Conservation (phyloP, 257 asterid genomes). For the Nicotiana benthamiana region DNA sequence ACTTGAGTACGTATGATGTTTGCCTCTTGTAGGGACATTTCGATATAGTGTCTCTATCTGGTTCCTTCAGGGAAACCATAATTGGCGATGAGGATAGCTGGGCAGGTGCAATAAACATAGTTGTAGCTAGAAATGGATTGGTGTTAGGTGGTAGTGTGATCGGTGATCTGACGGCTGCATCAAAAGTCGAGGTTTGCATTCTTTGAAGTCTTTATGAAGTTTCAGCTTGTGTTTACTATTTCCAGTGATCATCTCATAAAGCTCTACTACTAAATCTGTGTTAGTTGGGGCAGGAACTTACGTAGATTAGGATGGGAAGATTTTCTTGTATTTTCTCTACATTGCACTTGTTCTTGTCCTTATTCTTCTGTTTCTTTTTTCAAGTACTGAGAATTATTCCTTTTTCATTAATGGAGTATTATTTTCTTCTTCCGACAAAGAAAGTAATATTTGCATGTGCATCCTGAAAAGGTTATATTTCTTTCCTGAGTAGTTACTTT, state of each 20-base stretch:
- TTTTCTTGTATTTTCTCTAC: background rate
- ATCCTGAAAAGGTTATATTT: background rate
- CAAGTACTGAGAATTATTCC: background rate
- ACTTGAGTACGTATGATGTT: background rate
- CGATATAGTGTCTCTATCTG: conserved; percentile 15
- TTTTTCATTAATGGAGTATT: background rate
- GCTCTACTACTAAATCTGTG: too few relatives aligned
- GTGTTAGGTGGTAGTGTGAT: conserved; percentile 10
- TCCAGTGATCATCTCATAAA: too few relatives aligned
- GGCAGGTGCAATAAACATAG: conserved; percentile 7
- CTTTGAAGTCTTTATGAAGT: too few relatives aligned
- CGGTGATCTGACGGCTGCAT: conserved; percentile 10
- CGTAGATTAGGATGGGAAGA: background rate
- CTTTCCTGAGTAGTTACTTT: too few relatives aligned
- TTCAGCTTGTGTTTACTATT: too few relatives aligned
- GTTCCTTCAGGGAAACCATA: conserved; percentile 8
- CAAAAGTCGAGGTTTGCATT: conserved; percentile 11
- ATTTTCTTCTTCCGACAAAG: background rate
- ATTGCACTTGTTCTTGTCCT: background rate
- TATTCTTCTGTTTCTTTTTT: background rate
- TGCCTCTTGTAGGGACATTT: conserved; percentile 15
- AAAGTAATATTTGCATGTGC: background rate
- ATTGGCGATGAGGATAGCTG: conserved; percentile 7
- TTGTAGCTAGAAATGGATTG: conserved; percentile 7
- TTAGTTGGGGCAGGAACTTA: too few relatives aligned